Evolutionary conservation across 1,284 basidiomycete genomes (phyloP), one percentile per base, ranked within the genome.

Genomic region (Golubevia pallescens): DNA sequence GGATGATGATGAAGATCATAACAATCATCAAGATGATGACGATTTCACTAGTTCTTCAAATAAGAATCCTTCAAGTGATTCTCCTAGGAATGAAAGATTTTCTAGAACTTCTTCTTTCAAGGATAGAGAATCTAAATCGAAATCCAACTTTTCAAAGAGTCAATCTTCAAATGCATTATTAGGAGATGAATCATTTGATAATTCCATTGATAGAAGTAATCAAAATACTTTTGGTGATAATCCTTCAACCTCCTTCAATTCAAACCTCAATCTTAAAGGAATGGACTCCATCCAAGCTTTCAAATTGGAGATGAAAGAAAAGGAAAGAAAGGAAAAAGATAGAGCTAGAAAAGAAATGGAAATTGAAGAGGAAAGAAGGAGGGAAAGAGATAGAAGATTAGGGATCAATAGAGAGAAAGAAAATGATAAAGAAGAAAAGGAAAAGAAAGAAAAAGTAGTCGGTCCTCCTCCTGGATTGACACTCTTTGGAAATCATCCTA

Each of bases 241-340:
- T n/a, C n/a, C n/a, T n/a, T n/a, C n/a, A n/a, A n/a, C 10, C 34
- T 38, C 34, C 57, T 67, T 42, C 56, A 67, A 23, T 56, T 65
- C 16, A 57, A 48, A n/a, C 60, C 60, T 3, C 14, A 16, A 16
- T 54, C 28, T 57, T 4, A 23, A 34, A 32, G 66, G 92, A 77
- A 86, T 93, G 23, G 93, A 95, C 84, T 90, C 92, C 60, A 93
- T 95, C 60, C 93, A 95, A 80, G 93, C 91, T 1, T 95, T 93
- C 90, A 95, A 94, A 88, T 92, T 91, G 81, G 91, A 91, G 67
- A 89, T 93, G 88, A 93, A 92, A 81, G 93, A 93, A 84, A 92
- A 91, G 73, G 92, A 92, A 75, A 87, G 91, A 85, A 91, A 89
- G 66, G 72, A 86, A 57, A 63, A 72, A 42, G 68, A 58, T 13